phyloP scores from a whole-genome alignment of 1,284 basidiomycete species.

The Ustilago shanxiensis region DNA sequence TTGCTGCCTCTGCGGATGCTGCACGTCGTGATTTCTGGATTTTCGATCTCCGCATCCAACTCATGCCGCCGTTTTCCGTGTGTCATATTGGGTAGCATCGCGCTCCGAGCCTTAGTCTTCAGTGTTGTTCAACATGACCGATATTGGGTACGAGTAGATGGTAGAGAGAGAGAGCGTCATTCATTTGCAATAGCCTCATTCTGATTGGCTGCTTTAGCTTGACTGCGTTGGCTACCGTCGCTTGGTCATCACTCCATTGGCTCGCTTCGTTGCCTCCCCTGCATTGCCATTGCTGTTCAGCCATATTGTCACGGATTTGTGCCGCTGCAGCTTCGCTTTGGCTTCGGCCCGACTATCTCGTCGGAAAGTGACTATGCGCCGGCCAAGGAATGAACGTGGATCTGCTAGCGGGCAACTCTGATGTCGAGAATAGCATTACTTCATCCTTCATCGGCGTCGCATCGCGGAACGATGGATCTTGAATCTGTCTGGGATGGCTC shows the following conservation, averaged over 20 bases:
- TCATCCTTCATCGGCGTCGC: no score
- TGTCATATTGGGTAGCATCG: neutral
- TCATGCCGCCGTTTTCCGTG: neutral
- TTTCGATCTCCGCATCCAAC: constrained; percentile 19
- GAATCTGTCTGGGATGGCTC: no score
- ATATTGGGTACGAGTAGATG: neutral
- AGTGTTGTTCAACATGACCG: neutral
- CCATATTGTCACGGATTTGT: no score
- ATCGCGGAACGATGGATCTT: no score
- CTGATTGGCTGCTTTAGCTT: constrained; percentile 28
- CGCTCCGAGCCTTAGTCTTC: constrained; percentile 3
- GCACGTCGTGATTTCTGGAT: constrained; percentile 18
- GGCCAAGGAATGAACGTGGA: neutral
- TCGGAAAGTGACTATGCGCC: no score
- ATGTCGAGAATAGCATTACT: no score
- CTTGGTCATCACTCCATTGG: neutral
- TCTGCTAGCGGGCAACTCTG: neutral
- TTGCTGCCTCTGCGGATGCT: no score
- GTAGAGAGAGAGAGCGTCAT: neutral
- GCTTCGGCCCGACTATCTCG: constrained; percentile 14
- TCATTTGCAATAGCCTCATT: constrained; percentile 31
- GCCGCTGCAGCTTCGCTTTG: no score
- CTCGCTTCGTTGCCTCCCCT: neutral
- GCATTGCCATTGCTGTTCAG: neutral
- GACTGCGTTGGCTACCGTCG: neutral